Evolutionary conservation across 306 rosid genomes (phyloP).

Genomic region (Fragaria ananassa): DNA sequence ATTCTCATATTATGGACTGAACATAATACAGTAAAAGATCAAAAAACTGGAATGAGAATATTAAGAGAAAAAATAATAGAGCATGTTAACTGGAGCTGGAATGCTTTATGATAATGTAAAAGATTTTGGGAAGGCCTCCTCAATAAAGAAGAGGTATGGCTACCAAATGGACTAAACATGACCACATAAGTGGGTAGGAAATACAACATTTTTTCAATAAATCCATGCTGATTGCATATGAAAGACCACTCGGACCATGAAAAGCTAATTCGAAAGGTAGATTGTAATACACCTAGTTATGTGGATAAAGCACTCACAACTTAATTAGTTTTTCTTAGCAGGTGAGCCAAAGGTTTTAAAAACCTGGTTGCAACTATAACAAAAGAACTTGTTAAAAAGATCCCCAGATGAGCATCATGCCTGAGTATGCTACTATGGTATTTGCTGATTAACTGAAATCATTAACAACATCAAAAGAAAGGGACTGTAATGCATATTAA

Average conservation of each 20-base stretch:
- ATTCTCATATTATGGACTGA: conserved; percentile 16
- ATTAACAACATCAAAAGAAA: not conserved
- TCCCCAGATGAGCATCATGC: not conserved
- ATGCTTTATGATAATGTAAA: not conserved
- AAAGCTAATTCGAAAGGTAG: not conserved
- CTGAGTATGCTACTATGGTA: not conserved
- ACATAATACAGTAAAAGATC: conserved; percentile 8
- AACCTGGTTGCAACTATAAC: not conserved
- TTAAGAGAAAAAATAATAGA: not conserved
- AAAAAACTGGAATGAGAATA: not conserved
- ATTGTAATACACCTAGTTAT: not conserved
- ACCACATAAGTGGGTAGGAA: not conserved
- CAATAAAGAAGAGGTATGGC: not conserved
- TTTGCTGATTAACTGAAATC: not conserved
- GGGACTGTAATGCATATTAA: not conserved
- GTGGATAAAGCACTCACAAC: not conserved
- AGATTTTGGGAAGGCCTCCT: not conserved
- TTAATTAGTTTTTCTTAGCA: not conserved
- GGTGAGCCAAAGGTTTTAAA: not conserved
- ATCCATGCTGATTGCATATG: no score
- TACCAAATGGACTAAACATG: not conserved
- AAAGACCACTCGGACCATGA: not conserved
- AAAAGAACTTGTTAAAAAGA: not conserved
- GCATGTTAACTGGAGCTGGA: not conserved
- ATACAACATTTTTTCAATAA: not conserved